A percentile compares a stretch with the other conserved stretches of the same genome.
phyloP scores from a whole-genome alignment of 1,284 basidiomycete species.

The Trichosporon sp. region DNA sequence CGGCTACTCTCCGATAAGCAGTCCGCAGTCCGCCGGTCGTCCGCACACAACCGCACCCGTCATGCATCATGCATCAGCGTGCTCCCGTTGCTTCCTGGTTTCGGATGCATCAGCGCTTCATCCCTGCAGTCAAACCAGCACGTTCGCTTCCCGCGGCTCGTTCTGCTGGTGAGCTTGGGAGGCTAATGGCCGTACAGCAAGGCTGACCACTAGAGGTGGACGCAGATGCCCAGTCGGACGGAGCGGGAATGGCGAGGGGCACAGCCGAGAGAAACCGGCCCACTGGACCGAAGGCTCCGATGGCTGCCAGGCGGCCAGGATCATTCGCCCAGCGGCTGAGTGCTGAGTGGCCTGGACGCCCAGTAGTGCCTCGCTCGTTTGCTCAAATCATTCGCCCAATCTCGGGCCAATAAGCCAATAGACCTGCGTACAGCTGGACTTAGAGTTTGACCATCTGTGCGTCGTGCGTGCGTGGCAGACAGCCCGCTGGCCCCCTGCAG shows the following conservation, averaged over 20 bases:
- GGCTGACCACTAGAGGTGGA: background rate
- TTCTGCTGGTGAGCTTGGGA: no score
- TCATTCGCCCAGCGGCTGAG: background rate
- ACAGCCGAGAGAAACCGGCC: conserved; percentile 2
- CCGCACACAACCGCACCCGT: background rate
- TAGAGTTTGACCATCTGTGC: background rate
- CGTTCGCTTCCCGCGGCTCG: background rate
- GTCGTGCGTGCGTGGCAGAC: background rate
- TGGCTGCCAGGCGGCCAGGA: background rate
- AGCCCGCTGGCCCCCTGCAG: background rate
- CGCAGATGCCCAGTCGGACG: background rate
- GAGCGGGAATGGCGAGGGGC: background rate
- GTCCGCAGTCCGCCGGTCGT: background rate
- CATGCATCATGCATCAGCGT: background rate
- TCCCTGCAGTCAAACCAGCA: no score
- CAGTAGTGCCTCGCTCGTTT: background rate
- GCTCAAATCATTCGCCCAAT: background rate
- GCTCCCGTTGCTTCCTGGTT: background rate
- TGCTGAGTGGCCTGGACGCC: background rate
- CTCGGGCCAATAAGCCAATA: background rate
- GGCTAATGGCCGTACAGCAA: no score
- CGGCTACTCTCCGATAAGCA: background rate
- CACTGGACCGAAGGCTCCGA: conserved; percentile 1
- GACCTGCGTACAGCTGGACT: background rate
- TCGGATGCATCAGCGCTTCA: background rate